Conservation (phyloP, 2,329 filamentous ascomycete species). For the Cryoendolithus antarcticus region DNA sequence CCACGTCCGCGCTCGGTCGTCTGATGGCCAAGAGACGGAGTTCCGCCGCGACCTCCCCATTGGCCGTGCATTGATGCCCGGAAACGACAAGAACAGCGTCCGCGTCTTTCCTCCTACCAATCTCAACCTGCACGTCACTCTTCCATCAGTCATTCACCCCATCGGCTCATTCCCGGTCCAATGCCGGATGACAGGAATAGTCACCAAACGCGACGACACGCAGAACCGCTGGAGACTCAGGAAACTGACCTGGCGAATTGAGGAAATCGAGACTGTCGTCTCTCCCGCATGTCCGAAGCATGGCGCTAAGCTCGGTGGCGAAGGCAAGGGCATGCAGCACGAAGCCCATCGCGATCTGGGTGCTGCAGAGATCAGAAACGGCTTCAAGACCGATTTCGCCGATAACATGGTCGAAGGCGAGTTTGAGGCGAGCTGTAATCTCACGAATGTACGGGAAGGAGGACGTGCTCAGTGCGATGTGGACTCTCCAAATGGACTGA, state of each 20-base stretch:
- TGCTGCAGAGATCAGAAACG: constrained; percentile 66
- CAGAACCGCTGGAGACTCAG: constrained; percentile 81
- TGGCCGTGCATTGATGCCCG: constrained; percentile 66
- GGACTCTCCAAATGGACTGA: constrained; percentile 60
- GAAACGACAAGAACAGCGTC: constrained; percentile 74
- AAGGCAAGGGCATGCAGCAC: constrained; percentile 59
- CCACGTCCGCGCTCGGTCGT: constrained; percentile 50
- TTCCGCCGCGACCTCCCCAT: constrained; percentile 59
- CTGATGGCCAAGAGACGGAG: constrained; percentile 49
- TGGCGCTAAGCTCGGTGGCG: constrained; percentile 49
- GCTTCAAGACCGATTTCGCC: constrained; percentile 77
- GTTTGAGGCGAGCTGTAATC: constrained; percentile 54
- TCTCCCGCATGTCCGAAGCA: constrained; percentile 74
- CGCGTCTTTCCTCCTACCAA: constrained; percentile 95
- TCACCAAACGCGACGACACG: constrained; percentile 53
- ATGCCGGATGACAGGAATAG: constrained; percentile 76
- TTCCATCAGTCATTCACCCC: constrained; percentile 74
- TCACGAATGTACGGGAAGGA: constrained; percentile 25
- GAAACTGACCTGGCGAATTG: constrained; percentile 84
- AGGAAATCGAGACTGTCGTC: constrained; percentile 70
- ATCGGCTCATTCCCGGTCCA: constrained; percentile 69
- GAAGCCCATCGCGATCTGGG: constrained; percentile 67
- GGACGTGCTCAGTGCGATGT: constrained; percentile 63
- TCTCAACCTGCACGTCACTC: constrained; percentile 72
- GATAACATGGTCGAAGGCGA: constrained; percentile 65